Percentiles rank a stretch among this genome's conserved stretches.
phyloP scores from a whole-genome alignment of 2,329 filamentous ascomycete genomes.

The Helminthosporium solani region DNA sequence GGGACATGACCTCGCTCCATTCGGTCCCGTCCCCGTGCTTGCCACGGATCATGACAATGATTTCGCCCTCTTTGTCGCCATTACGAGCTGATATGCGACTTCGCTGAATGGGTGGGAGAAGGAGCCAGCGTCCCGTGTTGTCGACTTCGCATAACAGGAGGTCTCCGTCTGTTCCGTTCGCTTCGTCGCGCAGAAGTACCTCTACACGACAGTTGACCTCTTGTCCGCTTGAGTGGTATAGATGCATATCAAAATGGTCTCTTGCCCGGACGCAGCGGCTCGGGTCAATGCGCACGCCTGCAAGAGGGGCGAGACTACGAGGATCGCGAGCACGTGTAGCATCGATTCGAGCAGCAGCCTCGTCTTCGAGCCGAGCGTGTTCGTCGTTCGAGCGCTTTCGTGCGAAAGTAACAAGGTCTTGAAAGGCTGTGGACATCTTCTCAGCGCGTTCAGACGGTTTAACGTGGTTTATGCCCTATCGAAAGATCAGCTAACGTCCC shows the following conservation, averaged over 20 bases:
- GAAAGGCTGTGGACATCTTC: slow-evolving; percentile 63
- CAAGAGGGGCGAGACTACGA: slow-evolving; percentile 70
- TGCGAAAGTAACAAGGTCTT: slow-evolving; percentile 72
- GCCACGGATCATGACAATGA: slow-evolving; percentile 86
- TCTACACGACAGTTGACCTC: slow-evolving; percentile 87
- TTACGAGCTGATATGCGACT: slow-evolving; percentile 75
- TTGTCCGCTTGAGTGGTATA: slow-evolving; percentile 87
- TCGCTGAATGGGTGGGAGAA: slow-evolving; percentile 85
- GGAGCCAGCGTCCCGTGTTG: slow-evolving; percentile 71
- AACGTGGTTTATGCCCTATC: slow-evolving; percentile 58
- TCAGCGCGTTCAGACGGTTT: slow-evolving; percentile 58
- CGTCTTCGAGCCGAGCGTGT: slow-evolving; percentile 73
- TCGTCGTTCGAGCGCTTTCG: slow-evolving; percentile 74
- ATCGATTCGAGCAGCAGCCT: slow-evolving; percentile 83
- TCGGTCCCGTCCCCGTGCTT: slow-evolving; percentile 59
- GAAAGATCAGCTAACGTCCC: slow-evolving; percentile 30
- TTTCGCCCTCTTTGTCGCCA: slow-evolving; percentile 69
- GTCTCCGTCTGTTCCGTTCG: slow-evolving; percentile 72
- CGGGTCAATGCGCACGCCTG: slow-evolving; percentile 71
- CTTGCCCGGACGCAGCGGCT: slow-evolving; percentile 81
- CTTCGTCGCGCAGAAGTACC: slow-evolving; percentile 79
- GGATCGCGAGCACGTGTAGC: slow-evolving; percentile 77
- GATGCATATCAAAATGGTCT: slow-evolving; percentile 82
- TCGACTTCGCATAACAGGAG: slow-evolving; percentile 92
- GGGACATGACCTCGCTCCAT: slow-evolving; percentile 83